Percentiles rank a stretch among this genome's conserved stretches.
These are phyloP conservation scores for Malassezia equina DNA, from an alignment of 1,284 basidiomycete genomes.

Conservation along the genomic window DNA sequence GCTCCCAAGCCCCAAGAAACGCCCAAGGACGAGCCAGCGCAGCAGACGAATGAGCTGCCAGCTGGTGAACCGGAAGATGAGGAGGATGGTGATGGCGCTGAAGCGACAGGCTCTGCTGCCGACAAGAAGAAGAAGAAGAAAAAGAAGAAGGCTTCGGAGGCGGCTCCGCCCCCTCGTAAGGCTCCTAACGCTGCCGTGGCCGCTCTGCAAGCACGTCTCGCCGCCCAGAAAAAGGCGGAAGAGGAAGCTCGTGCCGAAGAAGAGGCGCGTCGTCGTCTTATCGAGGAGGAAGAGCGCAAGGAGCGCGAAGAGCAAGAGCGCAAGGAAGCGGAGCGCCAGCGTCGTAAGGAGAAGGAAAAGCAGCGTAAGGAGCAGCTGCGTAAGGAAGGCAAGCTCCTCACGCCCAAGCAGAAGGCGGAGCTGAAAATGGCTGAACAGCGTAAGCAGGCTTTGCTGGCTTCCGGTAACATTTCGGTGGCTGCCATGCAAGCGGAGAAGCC, in stretches of 20 bases:
- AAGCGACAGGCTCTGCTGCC: constrained; percentile 11
- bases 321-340: constrained; percentile 39
- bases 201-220: constrained; percentile 42
- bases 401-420: constrained; percentile 81
- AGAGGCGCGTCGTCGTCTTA: constrained; percentile 31
- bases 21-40: constrained; percentile 1
- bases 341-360: constrained; percentile 45
- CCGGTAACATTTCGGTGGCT: constrained; percentile 73
- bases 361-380: constrained; percentile 44
- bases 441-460: constrained; percentile 77
- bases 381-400: constrained; percentile 46
- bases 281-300: constrained; percentile 43
- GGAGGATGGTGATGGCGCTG: constrained; percentile 21
- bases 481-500: constrained; percentile 55
- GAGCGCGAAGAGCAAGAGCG: constrained; percentile 43
- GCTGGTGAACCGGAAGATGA: constrained; percentile 19
- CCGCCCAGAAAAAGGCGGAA: constrained; percentile 45
- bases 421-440: constrained; percentile 80
- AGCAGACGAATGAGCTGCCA: background rate
- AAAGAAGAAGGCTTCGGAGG: constrained; percentile 26
- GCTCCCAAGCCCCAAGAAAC: background rate
- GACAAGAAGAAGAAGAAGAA: constrained; percentile 45
- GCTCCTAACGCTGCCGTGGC: constrained; percentile 39
- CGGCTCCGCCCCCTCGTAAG: constrained; percentile 27
- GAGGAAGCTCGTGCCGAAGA: constrained; percentile 38